Percentiles rank a stretch among this genome's conserved stretches.
Conservation (phyloP, 2,329 filamentous ascomycete species). For the Fusarium gaditjirri region DNA sequence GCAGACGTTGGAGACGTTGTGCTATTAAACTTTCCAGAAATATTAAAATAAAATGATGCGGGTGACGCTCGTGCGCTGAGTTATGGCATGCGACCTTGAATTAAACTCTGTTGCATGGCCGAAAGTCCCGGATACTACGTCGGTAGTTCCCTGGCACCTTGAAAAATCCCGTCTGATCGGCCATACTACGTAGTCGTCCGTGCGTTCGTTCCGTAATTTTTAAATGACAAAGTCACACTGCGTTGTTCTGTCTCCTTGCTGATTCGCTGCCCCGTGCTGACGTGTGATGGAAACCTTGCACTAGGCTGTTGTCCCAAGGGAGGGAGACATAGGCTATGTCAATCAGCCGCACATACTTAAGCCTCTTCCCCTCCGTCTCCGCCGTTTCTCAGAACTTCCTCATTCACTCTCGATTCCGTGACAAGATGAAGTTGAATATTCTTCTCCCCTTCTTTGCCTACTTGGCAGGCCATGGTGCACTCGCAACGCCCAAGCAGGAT, state of each 20-base stretch:
- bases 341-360: background rate
- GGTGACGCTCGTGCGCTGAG: background rate
- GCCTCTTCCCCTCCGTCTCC: background rate
- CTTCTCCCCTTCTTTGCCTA: background rate
- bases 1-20: background rate
- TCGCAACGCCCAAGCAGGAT: background rate
- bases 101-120: conserved; percentile 15
- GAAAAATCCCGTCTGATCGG: background rate
- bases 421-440: background rate
- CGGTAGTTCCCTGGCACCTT: background rate
- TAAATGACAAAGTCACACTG: background rate
- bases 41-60: background rate
- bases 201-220: background rate
- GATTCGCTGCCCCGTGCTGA: background rate
- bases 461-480: background rate
- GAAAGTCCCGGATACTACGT: conserved; percentile 6
- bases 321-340: background rate
- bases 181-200: background rate
- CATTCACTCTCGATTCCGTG: accelerated
- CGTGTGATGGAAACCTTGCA: background rate
- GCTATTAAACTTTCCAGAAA: background rate
- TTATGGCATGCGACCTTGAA: background rate
- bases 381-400: too few species aligned
- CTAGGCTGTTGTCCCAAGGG: background rate
- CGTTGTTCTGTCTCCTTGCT: accelerated